phyloP scores from a whole-genome alignment of 1,284 basidiomycete species.

The Boletus semigastroideus region DNA sequence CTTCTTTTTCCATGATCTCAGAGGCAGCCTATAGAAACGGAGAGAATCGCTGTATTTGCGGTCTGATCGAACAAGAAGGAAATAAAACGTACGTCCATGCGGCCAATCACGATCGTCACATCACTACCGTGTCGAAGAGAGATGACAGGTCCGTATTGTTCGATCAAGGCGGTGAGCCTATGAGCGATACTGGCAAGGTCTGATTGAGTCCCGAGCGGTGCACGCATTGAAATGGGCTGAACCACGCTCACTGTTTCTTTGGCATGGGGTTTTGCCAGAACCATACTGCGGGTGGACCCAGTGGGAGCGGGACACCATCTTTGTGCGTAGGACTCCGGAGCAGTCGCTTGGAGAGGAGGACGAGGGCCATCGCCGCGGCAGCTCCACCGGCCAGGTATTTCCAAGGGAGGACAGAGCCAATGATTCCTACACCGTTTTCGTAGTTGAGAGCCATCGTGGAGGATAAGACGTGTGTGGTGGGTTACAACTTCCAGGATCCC shows the following conservation, averaged over 20 bases:
- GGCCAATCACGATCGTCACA: constrained; percentile 28
- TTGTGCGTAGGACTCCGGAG: background rate
- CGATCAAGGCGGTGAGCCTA: constrained; percentile 20
- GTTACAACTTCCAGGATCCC: too few relatives aligned
- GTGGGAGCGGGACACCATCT: constrained; percentile 1
- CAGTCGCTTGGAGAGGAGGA: background rate
- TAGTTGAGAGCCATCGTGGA: background rate
- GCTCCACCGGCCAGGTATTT: background rate
- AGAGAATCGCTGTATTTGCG: background rate
- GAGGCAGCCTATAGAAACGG: constrained; percentile 10
- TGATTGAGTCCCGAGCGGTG: background rate
- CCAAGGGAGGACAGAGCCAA: background rate
- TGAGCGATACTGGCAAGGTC: background rate
- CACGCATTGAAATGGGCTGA: background rate
- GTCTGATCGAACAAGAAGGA: background rate
- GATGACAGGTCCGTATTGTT: constrained; percentile 33
- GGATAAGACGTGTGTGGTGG: too few relatives aligned
- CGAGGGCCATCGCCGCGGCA: background rate
- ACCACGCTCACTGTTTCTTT: constrained; percentile 1
- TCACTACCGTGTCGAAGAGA: constrained; percentile 26
- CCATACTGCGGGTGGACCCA: constrained; percentile 12
- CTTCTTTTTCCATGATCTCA: constrained; percentile 37
- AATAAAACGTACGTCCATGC: constrained; percentile 28
- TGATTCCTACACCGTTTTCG: background rate
- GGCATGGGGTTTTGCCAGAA: constrained; percentile 14